phyloP scores from a whole-genome alignment of 2,329 filamentous ascomycete genomes.

The Apiospora kogelbergensis region DNA sequence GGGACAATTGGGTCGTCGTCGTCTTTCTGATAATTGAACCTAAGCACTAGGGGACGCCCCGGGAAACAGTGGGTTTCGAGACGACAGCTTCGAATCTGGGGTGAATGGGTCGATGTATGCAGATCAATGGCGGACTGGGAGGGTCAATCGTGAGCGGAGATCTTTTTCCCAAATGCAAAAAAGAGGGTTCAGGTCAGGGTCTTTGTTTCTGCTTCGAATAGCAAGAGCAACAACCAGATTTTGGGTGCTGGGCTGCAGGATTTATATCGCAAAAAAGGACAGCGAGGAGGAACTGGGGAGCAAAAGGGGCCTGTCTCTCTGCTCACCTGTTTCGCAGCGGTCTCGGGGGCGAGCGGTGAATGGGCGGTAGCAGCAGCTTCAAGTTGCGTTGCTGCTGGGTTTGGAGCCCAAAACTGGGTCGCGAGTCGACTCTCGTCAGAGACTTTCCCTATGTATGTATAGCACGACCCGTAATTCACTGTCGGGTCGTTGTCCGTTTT shows the following conservation, averaged over 20 bases:
- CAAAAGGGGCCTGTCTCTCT: not conserved
- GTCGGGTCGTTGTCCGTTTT: not conserved
- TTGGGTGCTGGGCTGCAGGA: not conserved
- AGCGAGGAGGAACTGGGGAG: not conserved
- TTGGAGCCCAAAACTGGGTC: conserved; percentile 7
- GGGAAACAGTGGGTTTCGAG: not conserved
- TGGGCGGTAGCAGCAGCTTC: not conserved
- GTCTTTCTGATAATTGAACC: not conserved
- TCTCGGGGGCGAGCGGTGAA: conserved; percentile 9
- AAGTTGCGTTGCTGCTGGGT: not conserved
- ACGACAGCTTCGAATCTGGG: conserved; percentile 5
- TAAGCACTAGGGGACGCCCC: not conserved
- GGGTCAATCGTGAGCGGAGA: not conserved
- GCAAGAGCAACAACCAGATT: not conserved
- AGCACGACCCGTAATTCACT: conserved; percentile 2
- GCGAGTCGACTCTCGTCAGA: not conserved
- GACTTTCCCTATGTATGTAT: not conserved
- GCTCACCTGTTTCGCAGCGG: conserved; percentile 8
- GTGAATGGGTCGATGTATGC: not conserved
- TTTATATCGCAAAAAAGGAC: not conserved
- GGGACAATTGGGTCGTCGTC: not conserved
- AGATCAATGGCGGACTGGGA: not conserved
- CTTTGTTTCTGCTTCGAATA: not conserved
- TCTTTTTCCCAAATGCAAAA: not conserved
- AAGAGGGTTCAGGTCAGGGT: not conserved